Conservation (phyloP, 306 rosid species). For the Glycine latifolia region DNA sequence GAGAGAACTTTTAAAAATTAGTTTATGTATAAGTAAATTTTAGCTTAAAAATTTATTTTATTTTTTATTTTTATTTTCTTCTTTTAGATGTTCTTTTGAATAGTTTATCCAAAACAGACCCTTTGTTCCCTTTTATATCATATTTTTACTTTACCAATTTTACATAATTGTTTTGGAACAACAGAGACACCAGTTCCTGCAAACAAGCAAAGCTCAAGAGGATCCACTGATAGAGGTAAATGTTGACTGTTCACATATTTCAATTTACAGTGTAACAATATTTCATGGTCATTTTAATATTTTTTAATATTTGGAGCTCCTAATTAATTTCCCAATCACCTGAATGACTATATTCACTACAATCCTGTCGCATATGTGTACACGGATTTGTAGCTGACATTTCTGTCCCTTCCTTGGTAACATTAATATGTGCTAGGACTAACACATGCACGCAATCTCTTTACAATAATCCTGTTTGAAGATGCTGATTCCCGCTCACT, state of each 20-base stretch:
- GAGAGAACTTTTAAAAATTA: no score
- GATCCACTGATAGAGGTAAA: slow-evolving; percentile 80
- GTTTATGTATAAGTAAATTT: no score
- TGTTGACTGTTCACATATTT: slow-evolving; percentile 1
- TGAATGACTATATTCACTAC: neutral
- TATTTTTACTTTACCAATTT: neutral
- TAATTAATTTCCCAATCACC: slow-evolving; percentile 8
- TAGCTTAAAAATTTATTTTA: no score
- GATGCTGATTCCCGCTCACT: neutral
- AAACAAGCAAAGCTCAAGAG: slow-evolving; percentile 56
- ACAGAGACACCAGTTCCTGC: slow-evolving; percentile 58
- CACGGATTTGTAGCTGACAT: neutral
- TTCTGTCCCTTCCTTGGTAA: slow-evolving; percentile 8
- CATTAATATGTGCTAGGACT: neutral
- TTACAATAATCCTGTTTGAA: neutral
- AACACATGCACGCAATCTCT: neutral
- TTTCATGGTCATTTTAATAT: slow-evolving; percentile 20
- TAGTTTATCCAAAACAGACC: no score
- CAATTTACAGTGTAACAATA: neutral
- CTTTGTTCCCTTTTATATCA: neutral
- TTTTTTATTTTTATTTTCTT: no score
- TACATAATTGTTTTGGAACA: neutral
- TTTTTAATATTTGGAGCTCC: slow-evolving; percentile 16
- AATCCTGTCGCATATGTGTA: neutral
- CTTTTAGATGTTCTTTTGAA: no score